Evolutionary conservation across 1,284 basidiomycete species (phyloP).

Genomic region (Cutaneotrichosporon daszewskae): DNA sequence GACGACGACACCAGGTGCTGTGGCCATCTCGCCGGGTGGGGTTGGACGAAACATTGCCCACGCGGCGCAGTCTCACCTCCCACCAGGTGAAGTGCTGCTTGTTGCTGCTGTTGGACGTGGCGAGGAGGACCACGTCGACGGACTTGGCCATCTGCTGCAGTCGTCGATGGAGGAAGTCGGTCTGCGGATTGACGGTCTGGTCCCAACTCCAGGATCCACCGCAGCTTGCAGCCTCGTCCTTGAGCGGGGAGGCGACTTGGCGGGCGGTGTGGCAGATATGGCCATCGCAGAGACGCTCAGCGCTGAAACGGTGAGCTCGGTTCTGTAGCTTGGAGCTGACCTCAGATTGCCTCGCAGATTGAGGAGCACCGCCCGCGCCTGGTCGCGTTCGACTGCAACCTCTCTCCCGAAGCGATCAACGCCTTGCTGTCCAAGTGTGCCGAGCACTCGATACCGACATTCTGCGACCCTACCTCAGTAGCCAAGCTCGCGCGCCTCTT

Average conservation of each 20-base stretch:
- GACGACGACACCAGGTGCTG: conserved; percentile 74
- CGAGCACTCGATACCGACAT: conserved; percentile 32
- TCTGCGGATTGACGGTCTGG: conserved; percentile 76
- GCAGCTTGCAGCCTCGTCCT: conserved; percentile 82
- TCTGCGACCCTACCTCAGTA: conserved; percentile 75
- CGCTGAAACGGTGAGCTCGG: conserved; percentile 50
- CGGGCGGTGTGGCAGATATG: conserved; percentile 89
- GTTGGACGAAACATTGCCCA: conserved; percentile 93
- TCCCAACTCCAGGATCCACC: conserved; percentile 50
- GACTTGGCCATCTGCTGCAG: conserved; percentile 60
- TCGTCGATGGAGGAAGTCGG: conserved; percentile 58
- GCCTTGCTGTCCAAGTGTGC: conserved; percentile 50
- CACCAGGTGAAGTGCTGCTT: conserved; percentile 39
- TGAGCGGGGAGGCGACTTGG: conserved; percentile 64
- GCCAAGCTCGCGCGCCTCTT: conserved; percentile 68
- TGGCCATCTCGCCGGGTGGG: conserved; percentile 74
- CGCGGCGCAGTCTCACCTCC: conserved; percentile 54
- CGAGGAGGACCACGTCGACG: conserved; percentile 54
- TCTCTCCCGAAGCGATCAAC: conserved; percentile 56
- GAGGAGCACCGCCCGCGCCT: conserved; percentile 54
- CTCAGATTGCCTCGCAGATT: conserved; percentile 42
- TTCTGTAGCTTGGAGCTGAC: background rate
- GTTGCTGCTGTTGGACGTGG: conserved; percentile 46
- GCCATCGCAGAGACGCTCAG: conserved; percentile 58
- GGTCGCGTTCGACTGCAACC: conserved; percentile 78